phyloP scores from a whole-genome alignment of 1,284 basidiomycete species.

The Coniferiporia sulphurascens region DNA sequence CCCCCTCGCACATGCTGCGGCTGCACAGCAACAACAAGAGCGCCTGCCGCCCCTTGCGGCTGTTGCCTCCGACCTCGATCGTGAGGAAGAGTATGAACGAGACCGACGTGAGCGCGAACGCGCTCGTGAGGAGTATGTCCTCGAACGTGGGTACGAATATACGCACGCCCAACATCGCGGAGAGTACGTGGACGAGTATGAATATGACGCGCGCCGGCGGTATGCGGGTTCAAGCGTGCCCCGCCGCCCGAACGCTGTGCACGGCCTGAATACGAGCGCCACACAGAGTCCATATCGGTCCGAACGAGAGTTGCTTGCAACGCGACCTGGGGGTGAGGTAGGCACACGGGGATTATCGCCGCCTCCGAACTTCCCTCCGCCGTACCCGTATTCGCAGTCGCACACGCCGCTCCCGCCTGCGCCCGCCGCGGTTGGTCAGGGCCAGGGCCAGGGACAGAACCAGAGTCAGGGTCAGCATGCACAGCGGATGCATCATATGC shows the following conservation, averaged over 20 bases:
- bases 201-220: neutral
- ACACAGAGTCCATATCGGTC: neutral
- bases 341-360: too few species aligned
- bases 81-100: neutral
- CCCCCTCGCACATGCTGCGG: constrained; percentile 1
- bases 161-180: neutral
- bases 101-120: neutral
- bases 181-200: neutral
- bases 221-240: neutral
- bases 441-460: too few species aligned
- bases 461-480: neutral
- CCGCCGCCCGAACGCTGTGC: neutral
- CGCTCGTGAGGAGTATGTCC: neutral
- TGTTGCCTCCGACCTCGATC: neutral
- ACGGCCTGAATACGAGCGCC: neutral
- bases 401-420: too few species aligned
- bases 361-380: neutral
- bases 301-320: neutral
- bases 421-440: too few species aligned
- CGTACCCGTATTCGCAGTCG: too few species aligned
- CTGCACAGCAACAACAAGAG: neutral
- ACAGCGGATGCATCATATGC: constrained; percentile 12
- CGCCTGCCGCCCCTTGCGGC: constrained; percentile 8
- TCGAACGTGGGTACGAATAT: constrained; percentile 4
- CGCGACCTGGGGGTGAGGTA: too few species aligned